Evolutionary conservation across 345 rosid genomes (phyloP).

Genomic region (Nasturtium officinale): DNA sequence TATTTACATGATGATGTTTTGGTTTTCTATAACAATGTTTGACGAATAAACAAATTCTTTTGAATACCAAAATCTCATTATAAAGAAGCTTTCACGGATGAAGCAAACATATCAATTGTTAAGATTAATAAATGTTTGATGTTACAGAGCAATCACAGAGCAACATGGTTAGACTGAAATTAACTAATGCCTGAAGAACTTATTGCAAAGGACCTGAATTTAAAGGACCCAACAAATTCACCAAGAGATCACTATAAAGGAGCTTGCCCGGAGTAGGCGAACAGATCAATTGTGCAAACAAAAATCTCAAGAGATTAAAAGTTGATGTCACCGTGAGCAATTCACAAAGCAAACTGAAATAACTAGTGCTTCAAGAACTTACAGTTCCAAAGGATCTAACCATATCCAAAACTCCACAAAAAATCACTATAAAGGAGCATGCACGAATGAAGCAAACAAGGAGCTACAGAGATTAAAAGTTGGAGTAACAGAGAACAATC

Average conservation of each 20-base stretch:
- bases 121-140: too few relatives aligned
- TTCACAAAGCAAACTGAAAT: neutral
- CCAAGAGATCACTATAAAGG: too few relatives aligned
- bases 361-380: neutral
- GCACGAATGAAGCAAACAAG: too few relatives aligned
- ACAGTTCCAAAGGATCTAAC: neutral
- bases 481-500: neutral
- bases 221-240: neutral
- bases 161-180: constrained; percentile 1
- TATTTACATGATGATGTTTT: neutral
- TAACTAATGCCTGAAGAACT: neutral
- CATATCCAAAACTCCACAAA: too few relatives aligned
- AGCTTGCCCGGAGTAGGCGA: too few relatives aligned
- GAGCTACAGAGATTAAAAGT: neutral
- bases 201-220: neutral
- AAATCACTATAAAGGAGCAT: too few relatives aligned
- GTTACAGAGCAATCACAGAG: neutral
- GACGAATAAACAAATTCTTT: neutral
- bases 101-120: neutral
- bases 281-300: too few relatives aligned
- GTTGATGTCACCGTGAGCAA: neutral
- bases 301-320: too few relatives aligned
- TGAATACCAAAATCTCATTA: neutral
- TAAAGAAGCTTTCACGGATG: too few relatives aligned
- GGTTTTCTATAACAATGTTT: neutral